Percentiles rank a stretch among this genome's conserved stretches.
phyloP scores from a whole-genome alignment of 2,329 filamentous ascomycete genomes.

The Bipolaris gigantea region DNA sequence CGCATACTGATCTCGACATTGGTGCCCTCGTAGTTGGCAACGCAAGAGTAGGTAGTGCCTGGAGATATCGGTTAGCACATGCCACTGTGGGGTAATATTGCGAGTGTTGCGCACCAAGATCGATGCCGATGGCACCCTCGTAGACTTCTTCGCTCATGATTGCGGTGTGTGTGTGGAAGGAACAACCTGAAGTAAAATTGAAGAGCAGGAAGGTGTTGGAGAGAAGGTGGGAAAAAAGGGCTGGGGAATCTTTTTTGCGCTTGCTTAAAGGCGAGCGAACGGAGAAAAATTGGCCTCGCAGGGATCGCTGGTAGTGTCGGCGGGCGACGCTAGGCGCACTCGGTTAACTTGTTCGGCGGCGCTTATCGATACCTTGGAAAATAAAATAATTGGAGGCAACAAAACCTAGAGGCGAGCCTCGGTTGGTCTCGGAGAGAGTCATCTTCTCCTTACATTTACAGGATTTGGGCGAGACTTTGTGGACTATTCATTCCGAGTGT shows the following conservation, averaged over 20 bases:
- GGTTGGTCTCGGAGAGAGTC: not conserved
- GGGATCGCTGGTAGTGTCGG: slow-evolving; percentile 15
- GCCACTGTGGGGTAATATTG: slow-evolving; percentile 34
- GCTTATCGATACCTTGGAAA: slow-evolving; percentile 13
- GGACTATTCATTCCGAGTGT: not conserved
- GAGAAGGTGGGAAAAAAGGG: slow-evolving; percentile 34
- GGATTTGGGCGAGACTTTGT: not conserved
- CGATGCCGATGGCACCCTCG: slow-evolving; percentile 99
- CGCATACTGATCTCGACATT: slow-evolving; percentile 96
- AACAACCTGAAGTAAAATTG: slow-evolving; percentile 32
- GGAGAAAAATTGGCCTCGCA: slow-evolving; percentile 18
- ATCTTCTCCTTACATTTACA: not conserved
- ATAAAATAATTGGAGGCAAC: not conserved
- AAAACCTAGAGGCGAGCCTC: not conserved
- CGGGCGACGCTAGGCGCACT: slow-evolving; percentile 10
- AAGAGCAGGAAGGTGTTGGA: slow-evolving; percentile 35
- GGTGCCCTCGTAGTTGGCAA: slow-evolving; percentile 98
- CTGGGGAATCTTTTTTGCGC: slow-evolving; percentile 15
- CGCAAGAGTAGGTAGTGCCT: slow-evolving; percentile 99
- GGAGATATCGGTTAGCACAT: slow-evolving; percentile 39
- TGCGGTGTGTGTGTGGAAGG: slow-evolving; percentile 36
- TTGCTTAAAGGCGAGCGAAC: slow-evolving; percentile 19
- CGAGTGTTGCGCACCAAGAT: slow-evolving; percentile 72
- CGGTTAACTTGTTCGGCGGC: slow-evolving; percentile 12
- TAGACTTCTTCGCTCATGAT: slow-evolving; percentile 98